phyloP scores from a whole-genome alignment of 371 early-diverging fungal species.

The Mortierella polycephala region DNA sequence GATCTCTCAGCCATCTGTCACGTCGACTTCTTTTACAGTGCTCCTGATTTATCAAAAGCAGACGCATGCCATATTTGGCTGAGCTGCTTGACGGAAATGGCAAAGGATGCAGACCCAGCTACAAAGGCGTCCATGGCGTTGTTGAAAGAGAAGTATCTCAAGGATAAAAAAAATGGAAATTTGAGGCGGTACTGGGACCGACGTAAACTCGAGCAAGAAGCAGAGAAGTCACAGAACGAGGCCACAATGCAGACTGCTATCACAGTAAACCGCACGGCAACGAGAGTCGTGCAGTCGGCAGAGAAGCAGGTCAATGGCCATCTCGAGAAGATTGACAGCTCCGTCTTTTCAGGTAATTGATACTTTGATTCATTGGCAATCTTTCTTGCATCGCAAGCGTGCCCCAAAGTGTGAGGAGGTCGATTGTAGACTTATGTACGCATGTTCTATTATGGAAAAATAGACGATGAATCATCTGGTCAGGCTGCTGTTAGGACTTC shows the following conservation, averaged over 20 bases:
- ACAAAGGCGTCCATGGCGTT: conserved; percentile 9
- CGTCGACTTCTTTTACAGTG: conserved; percentile 23
- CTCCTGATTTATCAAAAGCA: conserved; percentile 17
- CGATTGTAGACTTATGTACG: neutral
- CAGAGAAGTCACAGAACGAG: conserved; percentile 20
- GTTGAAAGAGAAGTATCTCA: conserved; percentile 22
- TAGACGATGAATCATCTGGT: conserved; percentile 13
- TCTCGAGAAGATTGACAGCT: conserved; percentile 28
- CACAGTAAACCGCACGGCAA: conserved; percentile 29
- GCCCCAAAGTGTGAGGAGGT: neutral
- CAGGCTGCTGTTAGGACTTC: conserved; percentile 10
- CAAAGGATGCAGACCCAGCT: conserved; percentile 15
- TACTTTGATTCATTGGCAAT: conserved; percentile 9
- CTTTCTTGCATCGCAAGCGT: conserved; percentile 7
- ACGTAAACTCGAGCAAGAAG: conserved; percentile 21
- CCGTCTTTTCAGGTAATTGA: conserved; percentile 19
- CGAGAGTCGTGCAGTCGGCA: conserved; percentile 31
- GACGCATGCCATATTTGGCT: conserved; percentile 18
- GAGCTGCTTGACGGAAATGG: conserved; percentile 14
- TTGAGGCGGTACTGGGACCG: conserved; percentile 21
- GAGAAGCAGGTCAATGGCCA: conserved; percentile 23
- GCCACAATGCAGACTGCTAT: conserved; percentile 24
- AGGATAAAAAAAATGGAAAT: conserved; percentile 20
- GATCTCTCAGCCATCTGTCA: conserved; percentile 16
- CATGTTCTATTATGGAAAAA: conserved; percentile 3